Base-by-base conservation (phyloP, 495 filamentous ascomycete species). In the Aspergillus conjunctus region DNA sequence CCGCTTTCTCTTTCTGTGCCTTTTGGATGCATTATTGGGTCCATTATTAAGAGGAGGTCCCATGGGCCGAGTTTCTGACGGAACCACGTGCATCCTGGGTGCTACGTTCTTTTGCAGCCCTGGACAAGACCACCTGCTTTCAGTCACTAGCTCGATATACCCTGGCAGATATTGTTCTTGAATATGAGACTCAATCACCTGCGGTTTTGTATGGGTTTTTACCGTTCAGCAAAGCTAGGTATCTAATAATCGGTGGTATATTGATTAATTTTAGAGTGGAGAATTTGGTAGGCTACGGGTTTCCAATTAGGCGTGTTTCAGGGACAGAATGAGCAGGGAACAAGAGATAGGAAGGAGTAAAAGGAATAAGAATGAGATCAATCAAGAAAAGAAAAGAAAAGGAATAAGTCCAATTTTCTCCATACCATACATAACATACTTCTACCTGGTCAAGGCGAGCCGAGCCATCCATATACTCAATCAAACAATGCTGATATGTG, bases 371-470 rank as follows among this genome's bases (percentile, higher is more conserved):
- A 26, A 48, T 22, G 22, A 53, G 39, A 56, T 43, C 14, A 60
- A 60, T 48, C 37, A 41, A 15, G 54, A 59, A 54, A 3, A 57
- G 22, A 26, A n/a, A 60, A 41, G 14, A 17, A 39, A 50, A 58
- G 21, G 17, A 18, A 57, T 48, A 56, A 59, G 54, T 66, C 63
- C 60, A 58, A 63, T 66, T 66, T 70, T 70, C 67, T 68, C 65
- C 63, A 50, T 66, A 70, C 62, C 65, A 70, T 68, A 70, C 68
- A 70, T 62, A 56, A 65, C 56, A 62, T 55, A 53, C 61, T 64
- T 65, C 63, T 63, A 61, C 43, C 63, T 30, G 54, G 59, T 58
- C 17, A 63, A 55, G 30, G 49, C n/a, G n/a, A n/a, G n/a, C n/a
- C n/a, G 45, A 44, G 51, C 57, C 57, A 59, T 63, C 43, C 50